Evolutionary conservation across 2,329 filamentous ascomycete genomes (phyloP), one percentile per base, ranked within the genome.

Genomic region (Microcyclosporella mali): DNA sequence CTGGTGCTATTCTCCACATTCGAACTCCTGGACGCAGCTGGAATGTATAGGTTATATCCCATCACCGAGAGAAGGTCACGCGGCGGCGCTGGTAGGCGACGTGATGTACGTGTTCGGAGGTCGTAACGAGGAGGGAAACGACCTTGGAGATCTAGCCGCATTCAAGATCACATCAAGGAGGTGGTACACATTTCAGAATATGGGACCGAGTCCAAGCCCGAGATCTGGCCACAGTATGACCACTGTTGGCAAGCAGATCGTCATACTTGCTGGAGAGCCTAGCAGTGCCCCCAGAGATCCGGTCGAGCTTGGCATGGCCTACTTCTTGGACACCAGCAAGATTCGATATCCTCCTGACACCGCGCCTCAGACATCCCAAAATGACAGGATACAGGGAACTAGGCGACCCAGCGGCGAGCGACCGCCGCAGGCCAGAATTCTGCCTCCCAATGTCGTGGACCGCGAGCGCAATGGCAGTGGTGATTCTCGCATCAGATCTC

Each of bases 121-220:
- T 33, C 84, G 92, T 46, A 95, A 88, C 0, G 88, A 95, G 60
- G 89, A 97, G 55, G 92, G 92, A 1, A 79, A 82, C 19, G 92
- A 98, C 62, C 71, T 98, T 3, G 92, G 90, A 27, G 92, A 98
- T 65, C 74, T 98, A 33, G 90, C 92, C 2, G 92, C 92, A 8
- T 87, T 87, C 65, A 75, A 81, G 37, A 86, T 86, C 56, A 80
- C 84, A 1, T 88, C 88, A 9, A 82, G 87, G 52, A 80, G 92
- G 46, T 98, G 92, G 92, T 98, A 97, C 65, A 98, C 92, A 28
- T 98, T 98, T 67, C 92, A 98, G 61, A 98, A 98, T 61, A 98
- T 98, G 92, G 92, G 92, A 0, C 89, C 89, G 2, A 94, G 89
- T 1, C 92, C 92, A 0, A 95, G 89, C 2, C 82, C 92, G 25